Evolutionary conservation across 2,329 filamentous ascomycete species (phyloP).

Genomic region (Calycina marina): DNA sequence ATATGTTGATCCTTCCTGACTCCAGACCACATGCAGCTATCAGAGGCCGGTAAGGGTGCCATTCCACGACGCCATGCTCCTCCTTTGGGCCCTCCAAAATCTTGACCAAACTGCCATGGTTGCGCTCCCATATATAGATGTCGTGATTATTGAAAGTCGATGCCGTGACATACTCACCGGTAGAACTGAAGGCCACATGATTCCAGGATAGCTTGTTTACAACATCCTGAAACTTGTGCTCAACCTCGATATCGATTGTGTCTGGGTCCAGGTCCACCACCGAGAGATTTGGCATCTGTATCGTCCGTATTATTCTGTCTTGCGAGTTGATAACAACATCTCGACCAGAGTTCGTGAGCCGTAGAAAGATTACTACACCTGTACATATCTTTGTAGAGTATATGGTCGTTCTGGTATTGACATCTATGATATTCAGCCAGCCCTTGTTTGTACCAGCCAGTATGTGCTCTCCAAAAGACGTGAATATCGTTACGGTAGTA

Average conservation of each 20-base stretch:
- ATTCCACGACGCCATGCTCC: slow-evolving; percentile 91
- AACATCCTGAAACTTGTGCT: slow-evolving; percentile 97
- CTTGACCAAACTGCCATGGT: slow-evolving; percentile 83
- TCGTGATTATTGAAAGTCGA: slow-evolving; percentile 98
- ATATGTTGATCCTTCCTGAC: slow-evolving; percentile 85
- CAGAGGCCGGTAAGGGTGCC: slow-evolving; percentile 80
- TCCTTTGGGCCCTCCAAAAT: slow-evolving; percentile 96
- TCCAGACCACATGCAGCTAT: slow-evolving; percentile 87
- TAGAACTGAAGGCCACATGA: slow-evolving; percentile 86
- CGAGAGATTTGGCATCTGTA: slow-evolving; percentile 69
- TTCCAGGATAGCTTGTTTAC: slow-evolving; percentile 95
- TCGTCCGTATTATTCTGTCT: slow-evolving; percentile 87
- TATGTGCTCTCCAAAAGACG: slow-evolving; percentile 71
- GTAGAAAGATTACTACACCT: slow-evolving; percentile 76
- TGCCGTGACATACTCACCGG: slow-evolving; percentile 88
- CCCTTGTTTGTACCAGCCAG: slow-evolving; percentile 90
- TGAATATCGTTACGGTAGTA: slow-evolving; percentile 86
- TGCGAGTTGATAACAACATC: slow-evolving; percentile 86
- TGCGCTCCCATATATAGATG: slow-evolving; percentile 95
- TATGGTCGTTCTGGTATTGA: slow-evolving; percentile 64
- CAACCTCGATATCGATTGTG: slow-evolving; percentile 76
- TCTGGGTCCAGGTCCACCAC: slow-evolving; percentile 60
- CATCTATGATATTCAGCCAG: slow-evolving; percentile 89
- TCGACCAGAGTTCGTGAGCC: slow-evolving; percentile 70
- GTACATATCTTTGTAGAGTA: slow-evolving; percentile 81